Evolutionary conservation across 495 filamentous ascomycete species (phyloP), one percentile per base, ranked within the genome.

Genomic region (Tuber melanosporum): DNA sequence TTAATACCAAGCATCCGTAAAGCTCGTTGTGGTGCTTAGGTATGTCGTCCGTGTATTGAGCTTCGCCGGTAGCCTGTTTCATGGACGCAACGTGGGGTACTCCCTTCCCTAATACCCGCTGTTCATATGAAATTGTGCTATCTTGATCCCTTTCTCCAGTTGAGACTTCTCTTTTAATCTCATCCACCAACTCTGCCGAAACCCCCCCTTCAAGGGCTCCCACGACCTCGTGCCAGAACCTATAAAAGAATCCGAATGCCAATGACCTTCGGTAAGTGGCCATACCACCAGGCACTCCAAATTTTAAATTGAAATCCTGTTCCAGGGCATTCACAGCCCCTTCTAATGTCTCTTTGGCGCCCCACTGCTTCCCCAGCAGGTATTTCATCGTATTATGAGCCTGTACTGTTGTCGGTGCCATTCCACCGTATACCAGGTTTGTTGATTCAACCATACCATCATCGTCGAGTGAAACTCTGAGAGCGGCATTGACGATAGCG

Each of bases 31-130:
- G 91, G 73, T 94, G 89, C 14, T 90, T 87, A 5, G 94, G 95
- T 57, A 97, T 97, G 80, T 99, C 95, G 82, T 99, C 95, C 0
- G 93, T 97, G 82, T 99, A 99, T 78, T 97, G 93, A 20, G 95
- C 95, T 85, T 97, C 92, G 72, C 95, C 95, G 22, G 93, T 97
- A 41, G 90, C 90, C 83, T 99, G 95, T 85, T 98, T 97, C 83
- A 99, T 84, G 7, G 95, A 95, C 2, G 95, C 92, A 73, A 98
- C 91, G 85, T 99, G 95, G 6, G 91, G 91, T 66, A 89, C 91
- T 36, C 92, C 89, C 80, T 92, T 92, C 62, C 95, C 95, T 1
- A 98, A 85, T 57, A 95, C 89, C 70, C 89, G 91, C 79, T 97
- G 90, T 78, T 89, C 84, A 80, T 95, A 96, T 12, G 88, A 89